A percentile compares a stretch with the other conserved stretches of the same genome.
phyloP scores from a whole-genome alignment of 805 yeast species.

The Hemisphaericaspora nanyangensis region DNA sequence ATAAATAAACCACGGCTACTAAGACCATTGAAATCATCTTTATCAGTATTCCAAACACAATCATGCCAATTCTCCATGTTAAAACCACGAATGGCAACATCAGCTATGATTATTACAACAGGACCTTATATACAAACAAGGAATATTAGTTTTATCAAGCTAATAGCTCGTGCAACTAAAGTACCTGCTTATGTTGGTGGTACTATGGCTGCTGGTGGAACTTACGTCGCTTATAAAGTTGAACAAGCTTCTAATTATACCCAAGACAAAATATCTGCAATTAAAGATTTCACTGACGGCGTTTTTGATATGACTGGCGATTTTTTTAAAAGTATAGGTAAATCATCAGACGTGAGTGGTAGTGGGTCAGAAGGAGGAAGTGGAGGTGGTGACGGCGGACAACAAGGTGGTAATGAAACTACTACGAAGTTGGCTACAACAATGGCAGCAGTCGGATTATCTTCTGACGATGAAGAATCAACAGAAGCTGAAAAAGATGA shows the following conservation, averaged over 20 bases:
- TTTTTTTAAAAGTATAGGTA: conserved; percentile 32
- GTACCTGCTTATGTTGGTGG: conserved; percentile 86
- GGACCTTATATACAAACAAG: conserved; percentile 9
- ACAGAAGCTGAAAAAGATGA: conserved; percentile 14
- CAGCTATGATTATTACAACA: neutral
- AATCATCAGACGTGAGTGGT: conserved; percentile 19
- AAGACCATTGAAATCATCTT: neutral
- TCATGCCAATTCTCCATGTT: neutral
- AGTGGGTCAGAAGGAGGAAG: conserved; percentile 22
- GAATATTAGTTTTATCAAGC: conserved; percentile 39
- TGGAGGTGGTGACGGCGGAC: conserved; percentile 15
- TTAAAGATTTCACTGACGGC: conserved; percentile 60
- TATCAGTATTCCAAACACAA: neutral
- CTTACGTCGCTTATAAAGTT: conserved; percentile 86
- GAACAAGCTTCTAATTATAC: conserved; percentile 80
- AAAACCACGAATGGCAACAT: neutral
- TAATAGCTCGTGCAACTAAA: conserved; percentile 51
- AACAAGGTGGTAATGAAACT: conserved; percentile 27
- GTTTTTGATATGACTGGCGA: conserved; percentile 47
- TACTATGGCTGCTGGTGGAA: conserved; percentile 90
- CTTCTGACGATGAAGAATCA: conserved; percentile 32
- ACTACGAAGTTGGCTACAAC: conserved; percentile 46
- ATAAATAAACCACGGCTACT: neutral
- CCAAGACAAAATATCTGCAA: conserved; percentile 56
- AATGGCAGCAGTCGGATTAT: conserved; percentile 50